Percentiles rank a stretch among this genome's conserved stretches.
phyloP scores from a whole-genome alignment of 768 basidiomycete genomes.

The Termitomyces sp. region DNA sequence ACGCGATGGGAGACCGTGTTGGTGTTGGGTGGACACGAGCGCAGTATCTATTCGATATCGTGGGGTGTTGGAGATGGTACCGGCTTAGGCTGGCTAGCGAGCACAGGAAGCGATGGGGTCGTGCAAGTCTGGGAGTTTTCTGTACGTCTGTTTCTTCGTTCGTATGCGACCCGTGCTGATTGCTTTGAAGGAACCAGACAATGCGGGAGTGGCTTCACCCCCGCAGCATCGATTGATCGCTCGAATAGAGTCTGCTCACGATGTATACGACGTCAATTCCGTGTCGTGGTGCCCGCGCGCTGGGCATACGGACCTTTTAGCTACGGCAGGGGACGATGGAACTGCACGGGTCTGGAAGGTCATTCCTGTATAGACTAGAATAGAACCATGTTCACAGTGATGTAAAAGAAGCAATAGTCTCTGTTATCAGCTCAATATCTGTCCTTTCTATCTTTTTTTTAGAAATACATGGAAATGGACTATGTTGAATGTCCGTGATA shows the following conservation, averaged over 20 bases:
- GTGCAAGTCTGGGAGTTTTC: constrained; percentile 78
- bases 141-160: constrained; percentile 29
- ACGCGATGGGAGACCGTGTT: constrained; percentile 61
- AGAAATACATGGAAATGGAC: constrained; percentile 26
- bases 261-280: constrained; percentile 79
- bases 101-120: constrained; percentile 79
- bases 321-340: constrained; percentile 87
- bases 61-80: constrained; percentile 50
- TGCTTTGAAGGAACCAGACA: constrained; percentile 20
- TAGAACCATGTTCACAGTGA: background rate
- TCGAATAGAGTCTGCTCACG: constrained; percentile 62
- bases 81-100: constrained; percentile 80
- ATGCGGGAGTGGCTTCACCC: constrained; percentile 10
- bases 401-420: background rate
- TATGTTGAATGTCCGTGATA: constrained; percentile 50
- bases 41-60: constrained; percentile 76
- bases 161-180: background rate
- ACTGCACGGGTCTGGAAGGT: constrained; percentile 67
- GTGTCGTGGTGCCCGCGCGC: constrained; percentile 77
- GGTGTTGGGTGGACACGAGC: constrained; percentile 58
- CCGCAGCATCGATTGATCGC: constrained; percentile 50
- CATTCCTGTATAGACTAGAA: background rate
- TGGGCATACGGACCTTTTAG: constrained; percentile 63
- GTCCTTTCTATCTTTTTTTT: background rate
- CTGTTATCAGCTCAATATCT: background rate